Conservation (phyloP, 495 filamentous ascomycete genomes). For the Tuber melanosporum region DNA sequence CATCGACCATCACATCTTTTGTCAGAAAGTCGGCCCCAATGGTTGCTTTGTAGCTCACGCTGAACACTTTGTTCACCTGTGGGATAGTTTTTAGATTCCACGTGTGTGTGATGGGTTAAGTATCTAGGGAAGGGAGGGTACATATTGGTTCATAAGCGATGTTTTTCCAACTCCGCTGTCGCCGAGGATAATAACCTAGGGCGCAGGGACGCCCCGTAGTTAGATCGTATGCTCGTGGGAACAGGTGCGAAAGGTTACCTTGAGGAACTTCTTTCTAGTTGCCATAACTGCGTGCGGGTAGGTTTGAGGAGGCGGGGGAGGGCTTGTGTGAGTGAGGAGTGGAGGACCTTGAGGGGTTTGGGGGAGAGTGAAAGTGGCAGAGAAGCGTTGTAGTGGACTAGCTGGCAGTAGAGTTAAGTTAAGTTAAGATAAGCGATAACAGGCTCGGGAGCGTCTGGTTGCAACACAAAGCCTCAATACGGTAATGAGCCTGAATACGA, state of each 20-base stretch:
- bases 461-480: too few relatives aligned
- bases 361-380: neutral
- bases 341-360: neutral
- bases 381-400: neutral
- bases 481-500: too few relatives aligned
- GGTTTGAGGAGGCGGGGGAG: neutral
- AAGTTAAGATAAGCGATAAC: too few relatives aligned
- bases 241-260: constrained; percentile 11
- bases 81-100: constrained; percentile 5
- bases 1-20: constrained; percentile 93
- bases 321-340: neutral
- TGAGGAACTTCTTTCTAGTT: constrained; percentile 31
- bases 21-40: constrained; percentile 98
- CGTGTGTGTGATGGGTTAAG: constrained; percentile 3
- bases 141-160: constrained; percentile 99
- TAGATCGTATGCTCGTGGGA: neutral
- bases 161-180: constrained; percentile 98
- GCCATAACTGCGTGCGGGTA: constrained; percentile 13
- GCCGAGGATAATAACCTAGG: constrained; percentile 91
- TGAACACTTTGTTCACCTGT: constrained; percentile 99
- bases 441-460: too few relatives aligned
- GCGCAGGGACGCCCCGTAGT: neutral
- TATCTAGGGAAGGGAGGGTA: constrained; percentile 44
- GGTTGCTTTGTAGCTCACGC: constrained; percentile 96
- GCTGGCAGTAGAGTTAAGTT: too few relatives aligned